phyloP scores from a whole-genome alignment of 2,329 filamentous ascomycete species.

The Colletotrichum australisinense region DNA sequence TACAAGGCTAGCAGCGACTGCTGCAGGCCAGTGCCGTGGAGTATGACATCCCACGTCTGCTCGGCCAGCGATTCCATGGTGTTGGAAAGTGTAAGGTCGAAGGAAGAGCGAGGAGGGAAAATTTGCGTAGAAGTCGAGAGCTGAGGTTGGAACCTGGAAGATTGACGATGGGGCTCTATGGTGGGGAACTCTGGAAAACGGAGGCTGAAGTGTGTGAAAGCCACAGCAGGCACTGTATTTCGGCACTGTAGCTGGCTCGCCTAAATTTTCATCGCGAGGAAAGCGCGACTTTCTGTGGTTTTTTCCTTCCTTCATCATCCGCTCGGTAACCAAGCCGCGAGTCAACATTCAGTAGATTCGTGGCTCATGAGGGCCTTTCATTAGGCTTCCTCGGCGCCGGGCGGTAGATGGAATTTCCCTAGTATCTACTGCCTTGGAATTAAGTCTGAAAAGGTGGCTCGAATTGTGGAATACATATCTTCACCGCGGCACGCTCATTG shows the following conservation, averaged over 20 bases:
- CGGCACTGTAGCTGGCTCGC: slow-evolving; percentile 34
- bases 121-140: slow-evolving; percentile 29
- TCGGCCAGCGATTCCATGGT: slow-evolving; percentile 81
- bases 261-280: slow-evolving; percentile 26
- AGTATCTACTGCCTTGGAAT: slow-evolving; percentile 92
- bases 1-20: slow-evolving; percentile 86
- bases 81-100: background rate
- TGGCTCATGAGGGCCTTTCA: slow-evolving; percentile 60
- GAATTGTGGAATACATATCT: slow-evolving; percentile 79
- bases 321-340: slow-evolving; percentile 48
- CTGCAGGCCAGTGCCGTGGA: slow-evolving; percentile 81
- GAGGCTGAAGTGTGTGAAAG: slow-evolving; percentile 9
- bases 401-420: slow-evolving; percentile 75
- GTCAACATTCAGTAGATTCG: slow-evolving; percentile 36
- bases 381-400: slow-evolving; percentile 64
- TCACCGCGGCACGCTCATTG: background rate
- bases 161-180: slow-evolving; percentile 29
- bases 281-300: slow-evolving; percentile 39
- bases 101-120: background rate
- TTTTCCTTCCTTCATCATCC: slow-evolving; percentile 50
- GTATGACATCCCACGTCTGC: slow-evolving; percentile 82
- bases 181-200: slow-evolving; percentile 19
- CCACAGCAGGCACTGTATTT: background rate
- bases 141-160: slow-evolving; percentile 34
- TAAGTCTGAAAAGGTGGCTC: slow-evolving; percentile 83